A percentile compares a stretch with the other conserved stretches of the same genome.
These are phyloP conservation scores for Blastobotrys raffinosifermentans DNA, from an alignment of 1,139 yeast species.

Conservation along the genomic window DNA sequence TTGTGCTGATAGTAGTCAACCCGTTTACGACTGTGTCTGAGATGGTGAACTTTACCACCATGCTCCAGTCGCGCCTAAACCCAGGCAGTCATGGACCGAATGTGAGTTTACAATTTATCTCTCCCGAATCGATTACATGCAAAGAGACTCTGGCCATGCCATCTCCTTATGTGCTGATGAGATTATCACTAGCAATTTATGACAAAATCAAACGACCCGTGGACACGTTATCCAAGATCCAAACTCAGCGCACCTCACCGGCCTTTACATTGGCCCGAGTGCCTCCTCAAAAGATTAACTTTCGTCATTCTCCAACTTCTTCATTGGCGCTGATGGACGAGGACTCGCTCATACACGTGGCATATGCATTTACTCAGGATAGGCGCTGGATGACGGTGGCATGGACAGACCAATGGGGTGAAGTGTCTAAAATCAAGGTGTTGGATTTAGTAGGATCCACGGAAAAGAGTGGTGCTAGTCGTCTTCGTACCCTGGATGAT, in stretches of 20 bases:
- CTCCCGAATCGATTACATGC: constrained; percentile 46
- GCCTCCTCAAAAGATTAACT: constrained; percentile 41
- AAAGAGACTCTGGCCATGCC: constrained; percentile 43
- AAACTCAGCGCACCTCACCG: constrained; percentile 21
- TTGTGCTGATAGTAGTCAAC: constrained; percentile 9
- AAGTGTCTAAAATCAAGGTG: constrained; percentile 54
- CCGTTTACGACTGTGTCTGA: constrained; percentile 13
- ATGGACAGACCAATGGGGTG: constrained; percentile 84
- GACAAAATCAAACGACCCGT: neutral
- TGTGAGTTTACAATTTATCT: constrained; percentile 40
- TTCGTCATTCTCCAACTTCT: constrained; percentile 43
- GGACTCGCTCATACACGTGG: constrained; percentile 76
- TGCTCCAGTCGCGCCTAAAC: constrained; percentile 19
- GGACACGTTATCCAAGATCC: neutral
- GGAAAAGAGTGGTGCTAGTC: constrained; percentile 14
- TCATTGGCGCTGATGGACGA: constrained; percentile 44
- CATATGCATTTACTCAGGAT: constrained; percentile 78
- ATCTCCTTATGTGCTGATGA: constrained; percentile 45
- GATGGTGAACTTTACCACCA: constrained; percentile 8
- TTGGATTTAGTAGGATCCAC: constrained; percentile 20
- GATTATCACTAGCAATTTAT: constrained; percentile 57
- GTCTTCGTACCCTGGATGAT: constrained; percentile 40
- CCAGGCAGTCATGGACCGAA: constrained; percentile 6
- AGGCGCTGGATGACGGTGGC: constrained; percentile 81
- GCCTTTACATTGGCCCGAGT: constrained; percentile 33